Conservation (phyloP, 306 rosid genomes). For the Cucumis melo region DNA sequence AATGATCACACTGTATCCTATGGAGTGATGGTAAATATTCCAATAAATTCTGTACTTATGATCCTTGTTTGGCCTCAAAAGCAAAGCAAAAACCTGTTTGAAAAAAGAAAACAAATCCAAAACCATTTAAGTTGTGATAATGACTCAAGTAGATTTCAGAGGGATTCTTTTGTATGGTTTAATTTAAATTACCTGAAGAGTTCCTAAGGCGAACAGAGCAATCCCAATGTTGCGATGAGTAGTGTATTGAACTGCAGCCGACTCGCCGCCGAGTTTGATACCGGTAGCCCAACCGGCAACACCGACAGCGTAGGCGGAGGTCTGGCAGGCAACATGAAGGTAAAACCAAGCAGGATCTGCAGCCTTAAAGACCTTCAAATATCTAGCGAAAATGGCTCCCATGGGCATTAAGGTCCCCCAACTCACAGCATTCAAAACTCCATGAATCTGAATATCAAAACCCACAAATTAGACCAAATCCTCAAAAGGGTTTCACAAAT, state of each 20-base stretch:
- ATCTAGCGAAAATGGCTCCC: conserved; percentile 50
- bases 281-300: conserved; percentile 14
- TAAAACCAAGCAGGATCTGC: conserved; percentile 24
- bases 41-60: conserved; percentile 11
- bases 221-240: conserved; percentile 7
- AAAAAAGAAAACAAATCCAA: neutral
- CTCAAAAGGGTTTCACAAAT: neutral
- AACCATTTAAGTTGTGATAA: neutral
- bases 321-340: conserved; percentile 10
- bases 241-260: neutral
- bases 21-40: conserved; percentile 8
- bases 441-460: conserved; percentile 30
- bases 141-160: neutral
- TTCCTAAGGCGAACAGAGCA: conserved; percentile 7
- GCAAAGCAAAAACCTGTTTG: conserved; percentile 1
- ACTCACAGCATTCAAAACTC: conserved; percentile 39
- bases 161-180: neutral
- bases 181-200: neutral
- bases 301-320: conserved; percentile 9
- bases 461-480: neutral
- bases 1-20: conserved; percentile 8
- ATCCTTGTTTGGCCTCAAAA: conserved; percentile 15
- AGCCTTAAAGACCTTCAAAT: conserved; percentile 48
- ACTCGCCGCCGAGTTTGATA: conserved; percentile 5
- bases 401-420: conserved; percentile 57